Evolutionary conservation across 2,329 filamentous ascomycete species (phyloP).

Genomic region (Fusarium secorum): DNA sequence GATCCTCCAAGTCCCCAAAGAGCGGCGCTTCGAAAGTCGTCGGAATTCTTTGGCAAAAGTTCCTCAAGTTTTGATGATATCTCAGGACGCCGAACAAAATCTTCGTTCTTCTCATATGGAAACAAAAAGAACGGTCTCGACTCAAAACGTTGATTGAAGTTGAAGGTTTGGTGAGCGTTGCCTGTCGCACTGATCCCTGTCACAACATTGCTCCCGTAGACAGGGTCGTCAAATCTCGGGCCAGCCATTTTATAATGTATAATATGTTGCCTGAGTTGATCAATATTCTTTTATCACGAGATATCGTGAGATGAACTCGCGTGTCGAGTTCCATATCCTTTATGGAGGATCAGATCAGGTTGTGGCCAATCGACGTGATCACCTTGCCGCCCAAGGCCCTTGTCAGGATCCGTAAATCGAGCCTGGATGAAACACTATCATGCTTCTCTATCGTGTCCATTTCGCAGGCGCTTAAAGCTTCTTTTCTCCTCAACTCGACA

Average conservation of each 20-base stretch:
- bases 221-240: not conserved
- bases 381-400: not conserved
- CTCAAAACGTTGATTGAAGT: not conserved
- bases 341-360: not conserved
- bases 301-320: too few relatives aligned
- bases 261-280: too few relatives aligned
- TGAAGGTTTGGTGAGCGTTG: not conserved
- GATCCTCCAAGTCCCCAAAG: constrained; percentile 29
- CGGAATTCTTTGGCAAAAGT: not conserved
- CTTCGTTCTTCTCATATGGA: constrained; percentile 26
- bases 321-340: too few relatives aligned
- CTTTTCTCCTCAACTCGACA: too few relatives aligned
- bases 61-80: constrained; percentile 4
- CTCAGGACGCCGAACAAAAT: constrained; percentile 4
- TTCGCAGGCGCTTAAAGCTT: too few relatives aligned
- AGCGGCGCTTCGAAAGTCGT: constrained; percentile 2
- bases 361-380: not conserved
- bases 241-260: too few relatives aligned
- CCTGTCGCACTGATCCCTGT: not conserved
- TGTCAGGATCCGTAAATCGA: not conserved
- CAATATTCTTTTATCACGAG: too few relatives aligned
- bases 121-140: not conserved
- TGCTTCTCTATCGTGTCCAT: too few relatives aligned
- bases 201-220: not conserved
- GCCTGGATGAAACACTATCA: not conserved